Evolutionary conservation across 2,329 filamentous ascomycete species (phyloP), one percentile per base, ranked within the genome.

Genomic region (Torrubiellomyces zombiae): DNA sequence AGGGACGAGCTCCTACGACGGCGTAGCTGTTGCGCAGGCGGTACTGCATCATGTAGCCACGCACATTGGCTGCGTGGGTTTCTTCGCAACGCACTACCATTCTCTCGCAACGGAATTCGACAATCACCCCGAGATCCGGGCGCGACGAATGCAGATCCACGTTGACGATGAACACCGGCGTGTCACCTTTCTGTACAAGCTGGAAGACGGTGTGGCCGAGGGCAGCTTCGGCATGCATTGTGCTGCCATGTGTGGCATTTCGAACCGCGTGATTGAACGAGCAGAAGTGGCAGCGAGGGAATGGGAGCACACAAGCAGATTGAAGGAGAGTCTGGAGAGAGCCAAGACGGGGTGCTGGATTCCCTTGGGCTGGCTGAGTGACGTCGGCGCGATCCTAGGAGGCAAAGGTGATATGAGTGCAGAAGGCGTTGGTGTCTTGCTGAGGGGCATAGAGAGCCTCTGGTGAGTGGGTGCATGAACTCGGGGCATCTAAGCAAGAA

Each of bases 191-290:
- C 49, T 98, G 28, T 98, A 98, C 56, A 85, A 81, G 42, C 67
- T 98, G 0, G 89, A 95, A 50, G 69, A 81, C 9, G 89, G 89
- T 2, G 82, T 95, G 7, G 89, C 89, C 0, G 85, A 95, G 50
- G 89, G 89, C 10, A 92, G 81, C 43, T 98, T 95, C 43, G 89
- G 89, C 40, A 98, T 98, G 89, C 89, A 98, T 50, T 98, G 89
- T 45, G 89, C 89, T 1, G 76, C 82, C 31, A 98, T 98, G 89
- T 98, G 89, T 40, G 89, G 89, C 1, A 95, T 98, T 34, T 71
- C 82, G 0, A 59, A 60, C 21, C 74, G 74, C 28, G 73, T 98
- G 10, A 82, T 98, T 32, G 74, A 85, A 43, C 60, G 77, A 13
- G 89, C 89, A 0, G 89, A 98, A 50, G 68, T 75, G 13, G 89